Base-by-base conservation (phyloP, 371 early-diverging fungal genomes). In the Blakeslea trispora region DNA sequence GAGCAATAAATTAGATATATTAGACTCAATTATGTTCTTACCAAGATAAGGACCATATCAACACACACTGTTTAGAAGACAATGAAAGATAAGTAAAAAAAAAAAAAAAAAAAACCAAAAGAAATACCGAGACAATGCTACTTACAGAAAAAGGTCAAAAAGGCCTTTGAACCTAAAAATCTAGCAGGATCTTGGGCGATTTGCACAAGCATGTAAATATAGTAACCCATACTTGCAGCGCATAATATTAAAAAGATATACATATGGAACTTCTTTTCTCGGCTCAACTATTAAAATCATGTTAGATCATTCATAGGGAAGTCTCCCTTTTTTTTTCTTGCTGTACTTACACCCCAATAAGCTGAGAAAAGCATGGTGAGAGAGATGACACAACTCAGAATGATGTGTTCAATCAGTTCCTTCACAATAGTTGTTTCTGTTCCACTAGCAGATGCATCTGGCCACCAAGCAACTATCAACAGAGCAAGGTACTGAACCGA, bases 401-500 rank as follows among this genome's bases (percentile, higher is more conserved):
- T 76, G 8, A 94, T 94, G 45, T 93, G 79, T 56, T 69, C 69
- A 28, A 77, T 64, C 24, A 77, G 22, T 47, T 75, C 63, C 14
- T 66, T 62, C 13, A 79, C 43, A 13, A 70, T 59, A 8, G 17
- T 66, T 63, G 71, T 82, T 79, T 66, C 91, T 84, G 31, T 82
- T 65, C 61, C 89, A 81, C 45, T 45, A 40, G 40, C 66, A 8
- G 17, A 57, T 50, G 68, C 61, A 61, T 42, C 75, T 55, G 63
- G 72, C 64, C 71, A 68, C 80, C 63, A 88, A 18, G 63, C 70
- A 9, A 77, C 81, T 6, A 93, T 84, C 42, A 96, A 66, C 18
- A 91, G 81, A 0, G 62, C 82, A 39, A 96, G 82, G 64, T 91
- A 95, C 63, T 94, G 93, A n/a, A 92, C 81, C 6, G 91, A 87